phyloP scores from a whole-genome alignment of 345 rosid species.

The Eucalyptus erythrocorys region DNA sequence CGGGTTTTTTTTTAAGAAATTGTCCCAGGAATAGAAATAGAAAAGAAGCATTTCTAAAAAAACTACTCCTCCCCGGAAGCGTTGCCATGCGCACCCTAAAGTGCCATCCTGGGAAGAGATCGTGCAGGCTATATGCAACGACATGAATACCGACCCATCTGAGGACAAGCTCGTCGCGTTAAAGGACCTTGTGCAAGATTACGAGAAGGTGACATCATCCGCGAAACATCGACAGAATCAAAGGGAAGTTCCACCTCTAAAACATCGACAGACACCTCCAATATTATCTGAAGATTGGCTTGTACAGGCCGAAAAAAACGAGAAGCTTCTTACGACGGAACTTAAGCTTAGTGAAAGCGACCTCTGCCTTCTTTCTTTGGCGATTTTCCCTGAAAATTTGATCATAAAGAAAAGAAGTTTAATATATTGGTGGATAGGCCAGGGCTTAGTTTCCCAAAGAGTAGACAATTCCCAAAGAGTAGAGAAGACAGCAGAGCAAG shows the following conservation, averaged over 20 bases:
- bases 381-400: neutral
- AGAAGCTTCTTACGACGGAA: fast-evolving
- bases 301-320: neutral
- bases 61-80: too few relatives aligned
- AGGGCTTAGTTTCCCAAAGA: neutral
- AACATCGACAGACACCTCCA: neutral
- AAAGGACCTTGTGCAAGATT: fast-evolving
- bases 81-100: too few relatives aligned
- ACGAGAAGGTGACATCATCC: neutral
- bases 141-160: fast-evolving
- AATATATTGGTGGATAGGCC: constrained; percentile 9
- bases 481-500: neutral
- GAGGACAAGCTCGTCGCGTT: fast-evolving
- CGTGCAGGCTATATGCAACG: fast-evolving
- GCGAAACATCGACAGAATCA: fast-evolving
- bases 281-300: fast-evolving
- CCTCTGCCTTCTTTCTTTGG: neutral
- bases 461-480: fast-evolving
- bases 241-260: neutral
- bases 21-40: too few relatives aligned
- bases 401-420: neutral
- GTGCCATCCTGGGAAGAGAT: neutral
- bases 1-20: too few relatives aligned
- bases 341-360: fast-evolving
- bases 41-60: too few relatives aligned